phyloP scores from a whole-genome alignment of 106 monocot genomes.

The Posidonia australis region DNA sequence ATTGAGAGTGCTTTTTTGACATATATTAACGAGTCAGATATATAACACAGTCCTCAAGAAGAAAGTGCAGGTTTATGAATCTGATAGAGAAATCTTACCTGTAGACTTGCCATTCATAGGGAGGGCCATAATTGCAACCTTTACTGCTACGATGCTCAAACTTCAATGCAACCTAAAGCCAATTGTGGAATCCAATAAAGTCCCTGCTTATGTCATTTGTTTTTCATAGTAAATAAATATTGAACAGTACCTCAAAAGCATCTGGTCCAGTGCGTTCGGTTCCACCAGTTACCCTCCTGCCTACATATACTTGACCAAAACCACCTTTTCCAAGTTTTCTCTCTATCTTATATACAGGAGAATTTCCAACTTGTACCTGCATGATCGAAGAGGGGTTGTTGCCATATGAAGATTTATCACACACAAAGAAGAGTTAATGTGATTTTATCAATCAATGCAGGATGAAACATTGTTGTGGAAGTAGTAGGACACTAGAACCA shows the following conservation, averaged over 20 bases:
- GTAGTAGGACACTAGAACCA: too few species aligned
- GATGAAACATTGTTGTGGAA: too few species aligned
- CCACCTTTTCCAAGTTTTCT: slow-evolving; percentile 99
- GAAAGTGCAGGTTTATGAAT: neutral
- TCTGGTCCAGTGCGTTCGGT: slow-evolving; percentile 80
- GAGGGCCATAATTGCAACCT: slow-evolving; percentile 87
- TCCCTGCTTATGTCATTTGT: neutral
- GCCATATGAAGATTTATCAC: too few species aligned
- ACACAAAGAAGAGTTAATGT: too few species aligned
- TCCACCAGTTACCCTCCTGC: slow-evolving; percentile 82
- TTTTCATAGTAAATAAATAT: neutral
- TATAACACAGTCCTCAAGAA: neutral
- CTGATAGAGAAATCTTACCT: slow-evolving; percentile 37
- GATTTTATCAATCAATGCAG: too few species aligned
- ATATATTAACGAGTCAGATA: slow-evolving; percentile 11
- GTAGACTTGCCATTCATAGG: slow-evolving; percentile 94
- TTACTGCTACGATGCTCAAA: slow-evolving; percentile 86
- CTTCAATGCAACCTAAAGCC: slow-evolving; percentile 64
- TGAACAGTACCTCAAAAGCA: slow-evolving; percentile 69
- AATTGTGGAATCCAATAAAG: neutral
- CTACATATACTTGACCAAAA: slow-evolving; percentile 99
- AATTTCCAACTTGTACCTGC: slow-evolving; percentile 72
- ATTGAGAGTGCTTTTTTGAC: slow-evolving; percentile 55
- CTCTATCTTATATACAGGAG: slow-evolving; percentile 91
- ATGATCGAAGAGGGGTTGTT: neutral